Percentiles rank a stretch among this genome's conserved stretches.
Conservation (phyloP, 2,329 filamentous ascomycete genomes). For the Ophiostoma novo-ulmi region DNA sequence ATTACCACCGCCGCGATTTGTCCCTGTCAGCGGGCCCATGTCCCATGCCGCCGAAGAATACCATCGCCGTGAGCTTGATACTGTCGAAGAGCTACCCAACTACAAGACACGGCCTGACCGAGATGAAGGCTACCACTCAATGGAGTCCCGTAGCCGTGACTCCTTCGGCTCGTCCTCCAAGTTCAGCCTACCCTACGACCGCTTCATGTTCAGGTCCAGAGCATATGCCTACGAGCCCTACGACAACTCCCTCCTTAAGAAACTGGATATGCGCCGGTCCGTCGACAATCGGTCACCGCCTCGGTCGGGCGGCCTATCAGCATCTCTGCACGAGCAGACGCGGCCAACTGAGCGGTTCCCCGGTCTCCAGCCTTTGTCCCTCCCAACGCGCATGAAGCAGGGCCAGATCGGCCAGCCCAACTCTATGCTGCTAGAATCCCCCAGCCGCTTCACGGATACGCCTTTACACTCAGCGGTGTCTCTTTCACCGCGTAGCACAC, state of each 20-base stretch:
- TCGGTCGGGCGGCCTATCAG: slow-evolving; percentile 39
- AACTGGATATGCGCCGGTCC: slow-evolving; percentile 46
- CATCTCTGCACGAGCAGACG: slow-evolving; percentile 26
- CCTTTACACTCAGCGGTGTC: slow-evolving; percentile 43
- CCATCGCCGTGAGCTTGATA: slow-evolving; percentile 25
- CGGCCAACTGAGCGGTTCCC: slow-evolving; percentile 33
- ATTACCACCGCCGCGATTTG: slow-evolving; percentile 35
- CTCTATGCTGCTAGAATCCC: slow-evolving; percentile 40
- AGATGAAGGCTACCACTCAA: slow-evolving; percentile 30
- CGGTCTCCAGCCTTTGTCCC: slow-evolving; percentile 40
- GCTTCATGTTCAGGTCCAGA: slow-evolving; percentile 44
- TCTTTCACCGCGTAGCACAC: slow-evolving; percentile 41
- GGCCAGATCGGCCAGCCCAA: slow-evolving; percentile 27
- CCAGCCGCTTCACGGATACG: slow-evolving; percentile 42
- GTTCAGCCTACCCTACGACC: slow-evolving; percentile 49
- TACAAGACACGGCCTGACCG: slow-evolving; percentile 28
- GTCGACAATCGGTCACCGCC: slow-evolving; percentile 44
- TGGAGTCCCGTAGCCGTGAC: slow-evolving; percentile 25
- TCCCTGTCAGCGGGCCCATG: slow-evolving; percentile 31
- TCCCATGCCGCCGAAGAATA: slow-evolving; percentile 25
- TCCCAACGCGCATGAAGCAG: slow-evolving; percentile 43
- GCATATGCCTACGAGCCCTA: slow-evolving; percentile 48
- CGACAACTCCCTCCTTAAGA: slow-evolving; percentile 50
- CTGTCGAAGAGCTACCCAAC: slow-evolving; percentile 26
- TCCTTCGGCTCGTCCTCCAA: slow-evolving; percentile 31